Evolutionary conservation across 352 stramenopile genomes (phyloP), one percentile per base, ranked within the genome.

Genomic region (Elongisporangium undulatum): DNA sequence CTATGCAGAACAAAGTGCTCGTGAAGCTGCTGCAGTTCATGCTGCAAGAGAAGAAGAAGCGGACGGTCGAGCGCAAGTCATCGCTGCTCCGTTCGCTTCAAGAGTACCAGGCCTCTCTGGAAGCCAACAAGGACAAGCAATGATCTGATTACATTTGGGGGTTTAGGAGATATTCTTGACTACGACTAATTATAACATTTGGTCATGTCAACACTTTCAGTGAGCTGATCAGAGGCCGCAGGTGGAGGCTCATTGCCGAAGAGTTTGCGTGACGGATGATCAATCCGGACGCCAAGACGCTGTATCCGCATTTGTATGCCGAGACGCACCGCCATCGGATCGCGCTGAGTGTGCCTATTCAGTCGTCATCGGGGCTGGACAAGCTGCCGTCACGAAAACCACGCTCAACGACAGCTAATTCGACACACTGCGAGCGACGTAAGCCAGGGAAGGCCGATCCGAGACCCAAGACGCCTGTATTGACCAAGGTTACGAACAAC

Each of bases 1-100:
- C 61, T 8, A 49, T 62, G 20, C 64, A 72, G 55, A 77, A 77
- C 51, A 49, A 49, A 0, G 45, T 57, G 39, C 61, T 72, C 4
- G 63, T 77, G 26, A 56, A 55, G 16, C 66, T 56, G 48, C 51
- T 79, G 17, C 64, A 76, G 4, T 56, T 49, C 4, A 48, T 69
- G 3, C 65, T 72, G 17, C 57, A 66, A 21, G 65, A 76, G 34
- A 74, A 66, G 49, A 53, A 66, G 17, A 58, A 61, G 16, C 53
- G 61, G 22, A 22, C 19, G 1, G 19, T 53, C 15, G 49, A 22
- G 13, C 49, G 49, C 49, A 53, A 53, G 22, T 53, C 49, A 13
- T 53, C 49, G 16, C 49, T 53, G 2, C 15, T 53, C 15, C 19
- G 22, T 15, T 26, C 49, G 49, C 22, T 53, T 12, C 22, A 22